These are phyloP conservation scores for Sesbania bispinosa DNA, from an alignment of 306 rosid genomes.

Conservation along the genomic window DNA sequence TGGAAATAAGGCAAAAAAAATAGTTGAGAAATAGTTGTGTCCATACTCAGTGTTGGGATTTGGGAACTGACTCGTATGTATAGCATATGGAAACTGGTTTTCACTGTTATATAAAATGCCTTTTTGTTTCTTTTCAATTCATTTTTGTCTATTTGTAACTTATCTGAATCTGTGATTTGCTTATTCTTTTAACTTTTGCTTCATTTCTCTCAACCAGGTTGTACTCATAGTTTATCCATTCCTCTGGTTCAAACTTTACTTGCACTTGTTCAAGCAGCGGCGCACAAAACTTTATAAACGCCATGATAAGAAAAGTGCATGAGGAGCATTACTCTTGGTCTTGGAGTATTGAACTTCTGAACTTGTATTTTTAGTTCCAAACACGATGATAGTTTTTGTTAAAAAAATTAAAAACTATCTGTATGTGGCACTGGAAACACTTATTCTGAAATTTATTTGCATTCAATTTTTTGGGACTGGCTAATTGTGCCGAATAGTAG, in stretches of 20 bases:
- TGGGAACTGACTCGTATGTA: neutral
- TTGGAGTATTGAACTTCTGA: constrained; percentile 1
- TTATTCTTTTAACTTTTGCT: constrained; percentile 1
- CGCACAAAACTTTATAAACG: constrained; percentile 57
- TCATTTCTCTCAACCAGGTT: constrained; percentile 51
- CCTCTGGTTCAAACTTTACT: constrained; percentile 75
- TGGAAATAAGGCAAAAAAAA: neutral
- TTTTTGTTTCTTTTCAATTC: neutral
- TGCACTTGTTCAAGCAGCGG: constrained; percentile 89
- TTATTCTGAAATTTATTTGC: constrained; percentile 27
- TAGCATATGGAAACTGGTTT: constrained; percentile 11
- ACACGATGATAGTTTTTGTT: neutral
- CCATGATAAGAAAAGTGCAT: constrained; percentile 49
- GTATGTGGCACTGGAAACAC: neutral
- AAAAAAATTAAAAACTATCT: neutral
- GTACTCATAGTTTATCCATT: constrained; percentile 64
- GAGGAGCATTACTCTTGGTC: constrained; percentile 19
- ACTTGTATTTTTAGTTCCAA: neutral
- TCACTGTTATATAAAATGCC: neutral
- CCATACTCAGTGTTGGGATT: neutral
- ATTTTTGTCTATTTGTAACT: neutral
- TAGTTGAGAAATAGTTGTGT: neutral
- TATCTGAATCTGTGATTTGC: neutral
- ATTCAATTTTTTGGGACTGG: neutral
- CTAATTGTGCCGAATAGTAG: constrained; percentile 4